Base-by-base conservation (phyloP, 1,139 yeast species). In the Yamadazyma buinensis region DNA sequence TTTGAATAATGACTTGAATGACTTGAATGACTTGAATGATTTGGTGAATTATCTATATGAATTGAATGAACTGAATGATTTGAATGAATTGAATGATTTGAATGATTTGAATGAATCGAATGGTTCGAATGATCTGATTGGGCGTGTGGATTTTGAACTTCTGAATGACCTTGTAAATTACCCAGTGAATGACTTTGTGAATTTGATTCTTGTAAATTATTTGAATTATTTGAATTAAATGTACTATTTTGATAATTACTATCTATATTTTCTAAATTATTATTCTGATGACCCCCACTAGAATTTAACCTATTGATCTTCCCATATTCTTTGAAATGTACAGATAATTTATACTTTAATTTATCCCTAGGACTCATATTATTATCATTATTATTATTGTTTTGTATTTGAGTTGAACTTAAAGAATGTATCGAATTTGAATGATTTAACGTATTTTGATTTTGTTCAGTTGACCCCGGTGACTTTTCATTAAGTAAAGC, bases 291-390 rank as follows among this genome's bases (percentile, higher is more conserved):
- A n/a, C n/a, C n/a, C n/a, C n/a, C n/a, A n/a, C n/a, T n/a, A n/a
- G n/a, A n/a, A n/a, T n/a, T n/a, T n/a, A n/a, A n/a, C n/a, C n/a
- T n/a, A n/a, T n/a, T n/a, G n/a, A 22, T 11, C n/a, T 23, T 23
- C 10, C 29, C 32, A n/a, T 24, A 17, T 14, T 51, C 55, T 30
- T 50, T 52, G 35, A 64, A 59, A 42, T 63, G 71, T 5, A 56
- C 65, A 1, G 68, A 56, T 18, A 66, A 52, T 34, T 61, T 61
- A 32, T 49, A 51, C 41, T 57, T 53, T 30, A 65, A 46, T 27
- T 35, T 41, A 8, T 35, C 34, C 23, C 44, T 51, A 4, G 66
- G 64, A 17, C 26, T 25, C 10, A 8, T 26, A 15, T 23, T 23
- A 13, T 30, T 28, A n/a, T 8, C 15, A 19, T 12, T 7, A 8